Base-by-base conservation (phyloP, 345 rosid genomes). In the Gossypium stocksii region DNA sequence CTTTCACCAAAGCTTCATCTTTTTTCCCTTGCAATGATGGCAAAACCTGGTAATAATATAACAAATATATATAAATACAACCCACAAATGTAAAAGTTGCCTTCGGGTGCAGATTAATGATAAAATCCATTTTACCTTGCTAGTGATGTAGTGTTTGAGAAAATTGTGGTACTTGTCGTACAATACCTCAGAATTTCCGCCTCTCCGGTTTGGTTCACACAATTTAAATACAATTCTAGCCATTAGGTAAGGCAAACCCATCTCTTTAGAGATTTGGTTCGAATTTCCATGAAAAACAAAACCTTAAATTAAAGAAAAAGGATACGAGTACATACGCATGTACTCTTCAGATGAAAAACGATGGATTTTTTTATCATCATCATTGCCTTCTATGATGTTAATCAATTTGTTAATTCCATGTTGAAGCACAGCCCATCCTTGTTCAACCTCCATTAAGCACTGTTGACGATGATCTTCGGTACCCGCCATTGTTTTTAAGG, bases 1-100 rank as follows among this genome's bases (percentile, higher is more conserved):
- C 93, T 77, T 85, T 80, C 73, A 89, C 75, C 90, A 89, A 80
- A 75, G 80, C 84, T 71, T 88, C 92, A 63, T 86, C 89, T 70
- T 87, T 85, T 79, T 87, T 87, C 80, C 85, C 91, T 61, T 78
- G 81, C 74, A 89, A 61, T 4, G 85, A 78, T 12, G 90, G 89
- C 78, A 85, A 65, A 25, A 86, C 87, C 91, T 87, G 69, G 70
- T 60, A 60, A 25, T 4, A 27, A 14, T 34, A 34, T 34, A 60
- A 60, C 38, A 58, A 58, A 58, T 34, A 8, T 6, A 2, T 19
- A 34, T 34, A 34, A 34, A 34, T 34, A 34, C 41, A 5, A 34
- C 41, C 41, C 41, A 34, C 41, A 34, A 34, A 34, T 34, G 41
- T 34, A 1, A 34, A 34, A 34, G 41, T 34, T 34, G 41, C 41